phyloP scores from a whole-genome alignment of 352 stramenopile species.

The Pythium vanterpoolii region DNA sequence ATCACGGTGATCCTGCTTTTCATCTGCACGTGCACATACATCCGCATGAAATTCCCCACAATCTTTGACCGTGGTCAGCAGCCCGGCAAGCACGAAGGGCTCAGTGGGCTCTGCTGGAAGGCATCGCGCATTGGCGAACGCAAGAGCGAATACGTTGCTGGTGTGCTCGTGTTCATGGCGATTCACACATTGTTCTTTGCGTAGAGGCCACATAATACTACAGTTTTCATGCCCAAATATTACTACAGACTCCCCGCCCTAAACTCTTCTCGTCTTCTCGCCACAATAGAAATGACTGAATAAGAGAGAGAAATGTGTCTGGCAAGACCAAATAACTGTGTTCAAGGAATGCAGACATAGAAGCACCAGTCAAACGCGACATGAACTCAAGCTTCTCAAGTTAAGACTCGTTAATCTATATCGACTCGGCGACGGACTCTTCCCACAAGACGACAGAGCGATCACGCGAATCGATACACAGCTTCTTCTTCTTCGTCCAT shows the following conservation, averaged over 20 bases:
- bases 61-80: slow-evolving; percentile 92
- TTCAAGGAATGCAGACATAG: no score
- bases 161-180: slow-evolving; percentile 84
- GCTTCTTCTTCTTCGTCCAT: slow-evolving; percentile 1
- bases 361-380: background rate
- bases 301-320: no score
- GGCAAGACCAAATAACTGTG: no score
- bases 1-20: slow-evolving; percentile 96
- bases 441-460: slow-evolving; percentile 13
- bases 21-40: slow-evolving; percentile 97
- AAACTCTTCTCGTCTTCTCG: background rate
- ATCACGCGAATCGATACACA: slow-evolving; percentile 19
- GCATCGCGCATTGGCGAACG: slow-evolving; percentile 89
- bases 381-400: background rate
- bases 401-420: slow-evolving; percentile 28
- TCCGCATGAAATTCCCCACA: slow-evolving; percentile 93
- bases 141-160: slow-evolving; percentile 88
- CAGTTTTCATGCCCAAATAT: slow-evolving; percentile 13
- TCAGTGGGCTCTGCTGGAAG: slow-evolving; percentile 91
- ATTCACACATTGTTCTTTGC: slow-evolving; percentile 91
- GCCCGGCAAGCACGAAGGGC: slow-evolving; percentile 81
- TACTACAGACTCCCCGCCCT: no score
- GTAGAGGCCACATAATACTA: slow-evolving; percentile 16
- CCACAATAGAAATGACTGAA: no score
- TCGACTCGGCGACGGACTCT: slow-evolving; percentile 18